phyloP scores from a whole-genome alignment of 768 basidiomycete species.

The Tubosaeta brunneosetosa region DNA sequence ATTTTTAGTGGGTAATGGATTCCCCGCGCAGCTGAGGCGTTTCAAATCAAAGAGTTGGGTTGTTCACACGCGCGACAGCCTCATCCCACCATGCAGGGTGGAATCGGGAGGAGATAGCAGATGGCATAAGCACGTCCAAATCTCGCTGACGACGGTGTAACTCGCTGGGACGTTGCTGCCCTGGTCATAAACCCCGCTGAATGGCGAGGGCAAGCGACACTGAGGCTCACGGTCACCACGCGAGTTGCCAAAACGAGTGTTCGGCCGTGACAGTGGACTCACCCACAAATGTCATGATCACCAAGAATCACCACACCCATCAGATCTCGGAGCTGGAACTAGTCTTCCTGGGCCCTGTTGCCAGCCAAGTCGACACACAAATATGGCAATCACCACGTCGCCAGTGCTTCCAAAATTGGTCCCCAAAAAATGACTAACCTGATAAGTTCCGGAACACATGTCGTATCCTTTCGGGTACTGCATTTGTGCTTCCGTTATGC shows the following conservation, averaged over 20 bases:
- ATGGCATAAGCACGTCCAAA: slow-evolving; percentile 1
- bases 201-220: slow-evolving; percentile 6
- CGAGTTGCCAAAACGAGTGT: slow-evolving; percentile 1
- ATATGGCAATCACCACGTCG: slow-evolving; percentile 16
- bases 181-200: slow-evolving; percentile 14
- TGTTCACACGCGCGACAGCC: slow-evolving; percentile 14
- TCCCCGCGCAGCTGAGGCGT: slow-evolving; percentile 1
- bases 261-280: slow-evolving; percentile 2
- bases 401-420: slow-evolving; percentile 14
- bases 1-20: slow-evolving; percentile 1
- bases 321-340: slow-evolving; percentile 14
- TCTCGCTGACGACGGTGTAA: slow-evolving; percentile 9
- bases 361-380: not conserved
- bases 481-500: slow-evolving; percentile 11
- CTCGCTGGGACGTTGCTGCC: slow-evolving; percentile 6
- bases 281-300: slow-evolving; percentile 16
- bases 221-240: slow-evolving; percentile 8
- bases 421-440: slow-evolving; percentile 8
- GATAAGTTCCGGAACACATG: slow-evolving; percentile 17
- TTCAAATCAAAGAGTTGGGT: not conserved
- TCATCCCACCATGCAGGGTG: not conserved
- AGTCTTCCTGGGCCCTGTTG: slow-evolving; percentile 1
- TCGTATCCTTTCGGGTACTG: slow-evolving; percentile 15
- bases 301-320: slow-evolving; percentile 5
- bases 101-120: slow-evolving; percentile 5